Evolutionary conservation across 371 early-diverging fungal species (phyloP).

Genomic region (Cladochytrium tenue): DNA sequence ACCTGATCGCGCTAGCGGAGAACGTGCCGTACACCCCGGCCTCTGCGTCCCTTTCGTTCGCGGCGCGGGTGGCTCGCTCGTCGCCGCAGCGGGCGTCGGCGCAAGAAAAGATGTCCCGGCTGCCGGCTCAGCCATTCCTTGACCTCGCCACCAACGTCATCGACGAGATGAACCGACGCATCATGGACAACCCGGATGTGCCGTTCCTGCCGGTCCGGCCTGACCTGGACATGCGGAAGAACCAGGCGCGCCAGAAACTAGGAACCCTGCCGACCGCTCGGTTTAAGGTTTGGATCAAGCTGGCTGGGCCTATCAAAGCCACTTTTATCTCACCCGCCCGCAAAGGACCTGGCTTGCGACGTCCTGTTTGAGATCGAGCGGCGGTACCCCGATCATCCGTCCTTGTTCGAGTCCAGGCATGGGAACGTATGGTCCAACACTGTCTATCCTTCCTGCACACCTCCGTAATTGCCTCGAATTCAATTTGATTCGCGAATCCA

Average conservation of each 20-base stretch:
- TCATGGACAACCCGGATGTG: conserved; percentile 63
- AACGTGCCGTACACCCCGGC: too few species aligned
- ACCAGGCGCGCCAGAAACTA: conserved; percentile 95
- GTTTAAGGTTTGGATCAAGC: too few species aligned
- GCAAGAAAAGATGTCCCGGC: conserved; percentile 80
- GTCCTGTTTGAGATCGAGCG: conserved; percentile 79
- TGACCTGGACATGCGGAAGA: conserved; percentile 91
- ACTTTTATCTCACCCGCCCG: background rate
- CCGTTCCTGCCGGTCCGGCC: conserved; percentile 82
- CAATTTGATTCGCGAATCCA: too few species aligned
- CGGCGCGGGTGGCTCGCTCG: conserved; percentile 4
- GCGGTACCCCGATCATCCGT: conserved; percentile 28
- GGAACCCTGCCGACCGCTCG: conserved; percentile 82
- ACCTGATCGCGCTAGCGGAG: conserved; percentile 26
- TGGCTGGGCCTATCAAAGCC: too few species aligned
- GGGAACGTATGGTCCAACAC: too few species aligned
- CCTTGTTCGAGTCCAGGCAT: background rate
- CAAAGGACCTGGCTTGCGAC: conserved; percentile 80
- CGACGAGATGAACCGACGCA: conserved; percentile 85
- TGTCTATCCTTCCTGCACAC: too few species aligned
- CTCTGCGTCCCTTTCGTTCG: too few species aligned
- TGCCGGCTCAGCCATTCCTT: conserved; percentile 83
- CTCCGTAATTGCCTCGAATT: too few species aligned
- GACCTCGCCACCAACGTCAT: conserved; percentile 94
- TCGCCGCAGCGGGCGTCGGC: conserved; percentile 52